Percentiles rank a stretch among this genome's conserved stretches.
Conservation (phyloP, 176 grass and related monocot genomes). For the Triticum urartu region DNA sequence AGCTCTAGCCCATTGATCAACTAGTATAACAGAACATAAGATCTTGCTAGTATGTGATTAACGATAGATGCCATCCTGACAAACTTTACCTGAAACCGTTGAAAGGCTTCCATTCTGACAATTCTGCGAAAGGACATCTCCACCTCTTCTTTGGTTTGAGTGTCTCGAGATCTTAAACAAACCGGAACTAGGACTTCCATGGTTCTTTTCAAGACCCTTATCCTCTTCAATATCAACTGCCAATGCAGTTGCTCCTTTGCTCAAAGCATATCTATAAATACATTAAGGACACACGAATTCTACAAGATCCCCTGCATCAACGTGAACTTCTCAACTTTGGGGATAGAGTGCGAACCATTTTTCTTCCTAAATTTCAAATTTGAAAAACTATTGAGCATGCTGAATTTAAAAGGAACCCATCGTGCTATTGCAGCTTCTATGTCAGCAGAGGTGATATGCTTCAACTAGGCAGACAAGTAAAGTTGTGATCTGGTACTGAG, state of each 20-base stretch:
- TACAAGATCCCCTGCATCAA: background rate
- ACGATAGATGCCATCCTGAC: background rate
- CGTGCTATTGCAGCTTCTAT: background rate
- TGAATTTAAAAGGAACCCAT: background rate
- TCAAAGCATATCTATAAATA: constrained; percentile 79
- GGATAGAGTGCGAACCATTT: too few relatives aligned
- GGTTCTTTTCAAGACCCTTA: constrained; percentile 21
- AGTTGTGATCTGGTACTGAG: background rate
- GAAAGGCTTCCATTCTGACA: constrained; percentile 31
- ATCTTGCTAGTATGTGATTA: background rate
- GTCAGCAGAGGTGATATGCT: background rate
- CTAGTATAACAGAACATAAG: background rate
- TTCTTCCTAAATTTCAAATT: background rate
- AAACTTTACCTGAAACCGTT: constrained; percentile 30
- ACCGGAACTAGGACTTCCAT: constrained; percentile 30
- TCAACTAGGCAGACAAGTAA: background rate
- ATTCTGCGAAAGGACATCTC: constrained; percentile 38
- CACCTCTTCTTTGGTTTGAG: constrained; percentile 58
- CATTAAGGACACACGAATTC: constrained; percentile 55
- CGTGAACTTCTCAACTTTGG: background rate
- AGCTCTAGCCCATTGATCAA: background rate
- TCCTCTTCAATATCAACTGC: constrained; percentile 70
- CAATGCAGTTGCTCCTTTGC: constrained; percentile 64
- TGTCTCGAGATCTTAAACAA: constrained; percentile 56
- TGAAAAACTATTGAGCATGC: background rate